Percentiles rank a stretch among this genome's conserved stretches.
Evolutionary conservation across 2,329 filamentous ascomycete genomes (phyloP).

Genomic region (Bisporella sp.): DNA sequence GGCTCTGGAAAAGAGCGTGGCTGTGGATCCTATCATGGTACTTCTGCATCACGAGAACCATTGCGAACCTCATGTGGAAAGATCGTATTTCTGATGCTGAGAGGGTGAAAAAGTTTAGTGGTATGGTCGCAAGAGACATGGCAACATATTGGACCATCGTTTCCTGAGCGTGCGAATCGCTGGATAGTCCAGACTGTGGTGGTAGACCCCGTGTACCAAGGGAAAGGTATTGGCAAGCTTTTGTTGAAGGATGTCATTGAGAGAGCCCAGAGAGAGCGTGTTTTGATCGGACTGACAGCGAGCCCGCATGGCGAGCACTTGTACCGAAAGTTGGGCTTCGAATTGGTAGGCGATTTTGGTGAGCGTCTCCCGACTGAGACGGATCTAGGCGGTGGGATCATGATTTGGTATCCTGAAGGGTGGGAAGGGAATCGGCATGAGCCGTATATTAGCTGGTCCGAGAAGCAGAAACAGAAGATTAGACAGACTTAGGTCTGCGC

Average conservation of each 20-base stretch:
- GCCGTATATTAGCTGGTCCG: background rate
- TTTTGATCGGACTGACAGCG: slow-evolving; percentile 15
- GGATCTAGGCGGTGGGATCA: slow-evolving; percentile 15
- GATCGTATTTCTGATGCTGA: slow-evolving; percentile 10
- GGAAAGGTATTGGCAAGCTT: slow-evolving; percentile 18
- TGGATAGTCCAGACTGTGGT: slow-evolving; percentile 18
- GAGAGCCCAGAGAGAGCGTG: slow-evolving; percentile 14
- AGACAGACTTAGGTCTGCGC: background rate
- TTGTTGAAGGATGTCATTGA: slow-evolving; percentile 15
- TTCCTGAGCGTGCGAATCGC: slow-evolving; percentile 13
- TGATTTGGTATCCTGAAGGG: slow-evolving; percentile 17
- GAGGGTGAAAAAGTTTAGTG: slow-evolving; percentile 1
- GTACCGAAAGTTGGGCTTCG: slow-evolving; percentile 22
- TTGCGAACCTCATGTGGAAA: slow-evolving; percentile 9
- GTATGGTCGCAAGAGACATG: slow-evolving; percentile 6
- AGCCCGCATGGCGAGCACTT: slow-evolving; percentile 16
- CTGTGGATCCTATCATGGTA: slow-evolving; percentile 6
- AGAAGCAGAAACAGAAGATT: too few species aligned
- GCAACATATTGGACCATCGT: slow-evolving; percentile 13
- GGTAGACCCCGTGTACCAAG: slow-evolving; percentile 16
- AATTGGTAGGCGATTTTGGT: slow-evolving; percentile 14
- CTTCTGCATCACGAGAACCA: slow-evolving; percentile 4
- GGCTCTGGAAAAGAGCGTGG: background rate
- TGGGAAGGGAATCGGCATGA: background rate
- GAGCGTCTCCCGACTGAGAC: slow-evolving; percentile 3